Base-by-base conservation (phyloP, 495 filamentous ascomycete species). In the Hypoxylon perforatum region DNA sequence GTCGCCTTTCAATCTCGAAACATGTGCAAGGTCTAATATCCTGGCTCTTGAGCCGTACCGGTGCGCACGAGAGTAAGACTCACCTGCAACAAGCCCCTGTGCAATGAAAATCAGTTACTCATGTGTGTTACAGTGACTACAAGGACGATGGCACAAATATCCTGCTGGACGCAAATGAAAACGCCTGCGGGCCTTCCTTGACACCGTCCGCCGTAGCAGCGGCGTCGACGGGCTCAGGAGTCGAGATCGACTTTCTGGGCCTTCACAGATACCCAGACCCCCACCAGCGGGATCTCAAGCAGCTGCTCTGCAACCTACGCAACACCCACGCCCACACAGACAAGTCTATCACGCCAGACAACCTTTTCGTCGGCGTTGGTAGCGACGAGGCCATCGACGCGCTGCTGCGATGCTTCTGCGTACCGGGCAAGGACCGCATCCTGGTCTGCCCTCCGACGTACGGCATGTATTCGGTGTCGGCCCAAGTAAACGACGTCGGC, bases 81-180 rank as follows among this genome's bases (percentile, higher is more conserved):
- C 55, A 68, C 61, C 74, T 59, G 60, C 22, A 8, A 41, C 4
- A n/a, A n/a, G n/a, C 17, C 9, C 2, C 15, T 22, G 30, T n/a
- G 4, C 8, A 45, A 9, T 21, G 11, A 36, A 9, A 15, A 49
- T 28, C 18, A 52, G 59, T 63, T 25, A 22, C 77, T 79, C 35
- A 79, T 49, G 38, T 50, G 12, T 22, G 8, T 33, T 42, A 47
- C 77, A 96, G 92, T 84, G 94, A 99, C 86, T 98, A 98, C 84
- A 97, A 98, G 84, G 95, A 99, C 74, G 91, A 99, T 73, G 96
- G 95, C 66, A 96, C 90, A 46, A 98, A 98, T 75, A 89, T 98
- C 57, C 88, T 99, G 25, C 91, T 99, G 59, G 95, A 99, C 73
- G 95, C 96, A 58, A 99, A 99, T 68, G 95, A 99, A 77, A 99